Conservation (phyloP, 495 filamentous ascomycete genomes). For the Thermochaetoides thermophila region DNA sequence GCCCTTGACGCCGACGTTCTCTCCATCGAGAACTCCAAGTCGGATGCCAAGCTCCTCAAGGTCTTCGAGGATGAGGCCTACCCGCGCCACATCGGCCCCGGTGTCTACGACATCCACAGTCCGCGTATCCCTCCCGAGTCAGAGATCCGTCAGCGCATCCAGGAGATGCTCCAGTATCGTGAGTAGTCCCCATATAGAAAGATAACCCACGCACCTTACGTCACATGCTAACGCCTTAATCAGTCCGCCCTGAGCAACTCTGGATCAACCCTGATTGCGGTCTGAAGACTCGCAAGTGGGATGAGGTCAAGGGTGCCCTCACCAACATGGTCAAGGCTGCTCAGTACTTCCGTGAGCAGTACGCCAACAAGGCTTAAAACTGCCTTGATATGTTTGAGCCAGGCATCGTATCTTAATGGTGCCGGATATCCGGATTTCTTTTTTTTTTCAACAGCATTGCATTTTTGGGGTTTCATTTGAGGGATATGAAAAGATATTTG, state of each 20-base stretch:
- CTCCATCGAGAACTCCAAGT: slow-evolving; percentile 99
- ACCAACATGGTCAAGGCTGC: slow-evolving; percentile 90
- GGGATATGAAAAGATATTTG: slow-evolving; percentile 17
- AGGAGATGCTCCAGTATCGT: slow-evolving; percentile 93
- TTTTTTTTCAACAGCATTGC: slow-evolving; percentile 28
- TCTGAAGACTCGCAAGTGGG: slow-evolving; percentile 94
- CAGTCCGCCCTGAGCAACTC: slow-evolving; percentile 61
- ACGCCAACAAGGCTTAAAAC: slow-evolving; percentile 36
- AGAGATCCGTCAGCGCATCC: slow-evolving; percentile 93
- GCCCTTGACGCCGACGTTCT: slow-evolving; percentile 96
- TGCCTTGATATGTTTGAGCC: slow-evolving; percentile 1
- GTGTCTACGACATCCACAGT: slow-evolving; percentile 99
- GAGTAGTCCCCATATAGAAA: slow-evolving; percentile 19
- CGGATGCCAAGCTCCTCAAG: slow-evolving; percentile 94
- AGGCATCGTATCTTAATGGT: slow-evolving; percentile 6
- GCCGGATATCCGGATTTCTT: slow-evolving; percentile 14
- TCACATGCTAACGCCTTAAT: slow-evolving; percentile 3
- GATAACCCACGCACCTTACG: no score
- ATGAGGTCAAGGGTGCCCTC: slow-evolving; percentile 86
- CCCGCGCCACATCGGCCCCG: slow-evolving; percentile 92
- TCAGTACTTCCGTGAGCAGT: slow-evolving; percentile 88
- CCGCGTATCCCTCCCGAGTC: slow-evolving; percentile 87
- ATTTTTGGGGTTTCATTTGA: slow-evolving; percentile 21
- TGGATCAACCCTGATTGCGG: slow-evolving; percentile 99
- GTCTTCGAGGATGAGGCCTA: slow-evolving; percentile 96